These are phyloP conservation scores for Backusella sp. DNA, from an alignment of 192 early-diverging fungal species.

Conservation along the genomic window DNA sequence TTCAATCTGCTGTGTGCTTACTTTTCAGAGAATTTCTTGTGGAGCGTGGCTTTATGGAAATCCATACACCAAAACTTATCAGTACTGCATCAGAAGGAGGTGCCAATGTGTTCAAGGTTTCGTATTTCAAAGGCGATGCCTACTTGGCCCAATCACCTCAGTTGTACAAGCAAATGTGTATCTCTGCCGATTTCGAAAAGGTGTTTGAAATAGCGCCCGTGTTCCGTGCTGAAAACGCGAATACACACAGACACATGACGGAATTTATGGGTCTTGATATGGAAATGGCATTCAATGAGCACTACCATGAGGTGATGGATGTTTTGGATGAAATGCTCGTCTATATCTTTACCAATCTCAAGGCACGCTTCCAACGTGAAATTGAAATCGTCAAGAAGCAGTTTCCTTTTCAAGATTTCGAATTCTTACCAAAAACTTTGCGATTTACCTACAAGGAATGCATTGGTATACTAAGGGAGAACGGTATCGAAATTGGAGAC, in stretches of 20 bases:
- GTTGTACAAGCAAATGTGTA: slow-evolving; percentile 99
- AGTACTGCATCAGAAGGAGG: slow-evolving; percentile 93
- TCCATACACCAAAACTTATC: slow-evolving; percentile 98
- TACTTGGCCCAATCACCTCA: slow-evolving; percentile 98
- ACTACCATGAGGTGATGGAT: slow-evolving; percentile 98
- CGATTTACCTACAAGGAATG: slow-evolving; percentile 88
- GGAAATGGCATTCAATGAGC: slow-evolving; percentile 99
- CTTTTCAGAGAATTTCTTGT: slow-evolving; percentile 96
- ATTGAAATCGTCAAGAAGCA: slow-evolving; percentile 85
- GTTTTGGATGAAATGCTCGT: slow-evolving; percentile 91
- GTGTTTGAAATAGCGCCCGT: slow-evolving; percentile 97
- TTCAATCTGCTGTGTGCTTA: slow-evolving; percentile 90
- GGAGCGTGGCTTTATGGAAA: slow-evolving; percentile 83
- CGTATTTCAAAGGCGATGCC: slow-evolving; percentile 93
- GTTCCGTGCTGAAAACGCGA: slow-evolving; percentile 98
- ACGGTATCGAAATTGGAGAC: slow-evolving; percentile 88
- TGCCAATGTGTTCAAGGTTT: slow-evolving; percentile 93
- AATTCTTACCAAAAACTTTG: slow-evolving; percentile 81
- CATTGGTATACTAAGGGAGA: slow-evolving; percentile 81
- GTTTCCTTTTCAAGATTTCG: slow-evolving; percentile 90
- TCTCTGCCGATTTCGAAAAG: slow-evolving; percentile 93
- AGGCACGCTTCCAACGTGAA: slow-evolving; percentile 80
- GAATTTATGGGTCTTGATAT: slow-evolving; percentile 98
- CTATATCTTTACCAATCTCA: slow-evolving; percentile 87
- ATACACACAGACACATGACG: slow-evolving; percentile 99